Evolutionary conservation across 768 basidiomycete genomes (phyloP), one percentile per base, ranked within the genome.

Genomic region (Asterophora lycoperdoides): DNA sequence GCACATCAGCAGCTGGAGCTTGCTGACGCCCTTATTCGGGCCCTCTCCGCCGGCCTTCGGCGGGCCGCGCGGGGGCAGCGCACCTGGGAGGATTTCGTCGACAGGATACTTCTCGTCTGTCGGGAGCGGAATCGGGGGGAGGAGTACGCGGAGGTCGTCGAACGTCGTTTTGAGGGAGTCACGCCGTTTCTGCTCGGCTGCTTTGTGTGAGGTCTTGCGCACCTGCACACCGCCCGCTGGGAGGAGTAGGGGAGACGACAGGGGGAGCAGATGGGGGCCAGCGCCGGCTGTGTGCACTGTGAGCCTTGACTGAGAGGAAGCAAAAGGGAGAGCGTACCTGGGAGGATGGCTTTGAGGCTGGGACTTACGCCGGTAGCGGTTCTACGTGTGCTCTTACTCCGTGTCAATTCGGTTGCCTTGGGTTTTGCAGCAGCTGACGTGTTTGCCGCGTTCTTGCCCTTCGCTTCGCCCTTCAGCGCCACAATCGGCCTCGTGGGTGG

Each of bases 141-240:
- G 77, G 13, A 98, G 74, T 14, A 73, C 64, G 13, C 90, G 86
- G 9, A 93, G 74, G 46, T 91, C 89, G 57, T 93, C 89, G 59
- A 87, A 98, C 4, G 93, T 92, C 13, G 88, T 84, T 71, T 98
- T 99, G 51, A 98, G 81, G 37, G 91, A 93, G 67, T 99, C 95
- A 8, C 96, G 84, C 38, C 96, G 86, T 64, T 94, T 93, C 65
- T 99, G 96, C 67, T 99, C 96, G 5, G 96, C 96, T 10, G 85
- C 89, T 68, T 97, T 98, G 68, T 99, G 90, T 6, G 89, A 89
- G 23, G 84, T 85, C 65, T 90, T 91, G 51, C 81, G 78, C 40
- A 77, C 66, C 30, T 74, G 75, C 37, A 78, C 54, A 1, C 58
- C 57, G 17, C 59, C 58, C 9, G 33, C 44, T 35, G 46, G 49